phyloP scores from a whole-genome alignment of 345 rosid species.

The Erysimum cheiranthoides region DNA sequence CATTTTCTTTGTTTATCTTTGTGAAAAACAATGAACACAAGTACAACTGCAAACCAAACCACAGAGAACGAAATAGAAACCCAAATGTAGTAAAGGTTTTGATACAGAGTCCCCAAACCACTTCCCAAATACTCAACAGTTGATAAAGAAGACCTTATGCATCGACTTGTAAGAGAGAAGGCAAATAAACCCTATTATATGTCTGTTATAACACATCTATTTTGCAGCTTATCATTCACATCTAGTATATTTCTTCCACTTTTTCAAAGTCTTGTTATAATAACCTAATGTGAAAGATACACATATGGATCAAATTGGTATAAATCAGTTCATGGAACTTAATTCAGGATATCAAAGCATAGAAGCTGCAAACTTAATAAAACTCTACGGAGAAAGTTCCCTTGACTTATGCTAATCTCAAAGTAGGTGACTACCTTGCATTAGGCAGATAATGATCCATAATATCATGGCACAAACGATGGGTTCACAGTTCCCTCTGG shows the following conservation, averaged over 20 bases:
- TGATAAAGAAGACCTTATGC: neutral
- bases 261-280: neutral
- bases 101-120: neutral
- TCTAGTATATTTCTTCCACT: neutral
- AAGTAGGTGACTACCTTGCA: conserved; percentile 65
- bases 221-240: neutral
- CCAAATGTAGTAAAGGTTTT: neutral
- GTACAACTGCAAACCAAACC: neutral
- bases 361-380: neutral
- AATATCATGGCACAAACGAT: conserved; percentile 87
- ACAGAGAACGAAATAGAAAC: neutral
- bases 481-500: conserved; percentile 98
- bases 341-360: conserved; percentile 12
- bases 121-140: neutral
- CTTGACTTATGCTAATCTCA: conserved; percentile 4
- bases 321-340: conserved; percentile 19
- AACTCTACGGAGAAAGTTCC: neutral
- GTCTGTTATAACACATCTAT: neutral
- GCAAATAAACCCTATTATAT: neutral
- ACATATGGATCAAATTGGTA: neutral
- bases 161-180: neutral
- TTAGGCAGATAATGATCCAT: conserved; percentile 84
- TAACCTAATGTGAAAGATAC: conserved; percentile 6
- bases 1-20: neutral
- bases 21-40: neutral